Conservation (phyloP, 768 basidiomycete genomes). For the Exsudoporus frostii region DNA sequence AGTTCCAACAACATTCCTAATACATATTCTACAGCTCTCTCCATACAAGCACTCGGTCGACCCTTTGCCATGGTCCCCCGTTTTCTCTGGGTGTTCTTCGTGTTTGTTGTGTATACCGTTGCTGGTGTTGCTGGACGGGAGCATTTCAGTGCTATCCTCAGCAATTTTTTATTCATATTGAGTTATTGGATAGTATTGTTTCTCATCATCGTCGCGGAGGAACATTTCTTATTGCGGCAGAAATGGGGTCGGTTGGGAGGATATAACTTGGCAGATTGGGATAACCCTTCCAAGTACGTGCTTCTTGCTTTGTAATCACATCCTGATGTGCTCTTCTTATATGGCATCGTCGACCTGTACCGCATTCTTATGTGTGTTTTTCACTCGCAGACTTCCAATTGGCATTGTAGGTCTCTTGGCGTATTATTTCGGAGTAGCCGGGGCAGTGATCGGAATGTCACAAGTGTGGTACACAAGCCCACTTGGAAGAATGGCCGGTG, state of each 20-base stretch:
- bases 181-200: conserved; percentile 49
- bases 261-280: conserved; percentile 51
- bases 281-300: conserved; percentile 36
- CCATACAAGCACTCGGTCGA: conserved; percentile 43
- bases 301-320: conserved; percentile 20
- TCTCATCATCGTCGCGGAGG: conserved; percentile 42
- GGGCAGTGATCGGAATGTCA: conserved; percentile 53
- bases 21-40: conserved; percentile 46
- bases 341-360: no score
- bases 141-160: conserved; percentile 42
- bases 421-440: conserved; percentile 43
- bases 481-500: conserved; percentile 41
- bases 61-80: conserved; percentile 43
- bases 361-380: no score
- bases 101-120: conserved; percentile 38
- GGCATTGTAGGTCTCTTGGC: conserved; percentile 49
- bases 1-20: conserved; percentile 42
- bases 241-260: conserved; percentile 41
- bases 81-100: conserved; percentile 43
- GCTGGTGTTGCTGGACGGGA: conserved; percentile 42
- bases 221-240: conserved; percentile 46
- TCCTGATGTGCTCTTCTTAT: not conserved
- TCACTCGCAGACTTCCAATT: conserved; percentile 37
- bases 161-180: conserved; percentile 41
- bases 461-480: conserved; percentile 53